Base-by-base conservation (phyloP, 2,329 filamentous ascomycete genomes). In the Sarocladium brachiariae region DNA sequence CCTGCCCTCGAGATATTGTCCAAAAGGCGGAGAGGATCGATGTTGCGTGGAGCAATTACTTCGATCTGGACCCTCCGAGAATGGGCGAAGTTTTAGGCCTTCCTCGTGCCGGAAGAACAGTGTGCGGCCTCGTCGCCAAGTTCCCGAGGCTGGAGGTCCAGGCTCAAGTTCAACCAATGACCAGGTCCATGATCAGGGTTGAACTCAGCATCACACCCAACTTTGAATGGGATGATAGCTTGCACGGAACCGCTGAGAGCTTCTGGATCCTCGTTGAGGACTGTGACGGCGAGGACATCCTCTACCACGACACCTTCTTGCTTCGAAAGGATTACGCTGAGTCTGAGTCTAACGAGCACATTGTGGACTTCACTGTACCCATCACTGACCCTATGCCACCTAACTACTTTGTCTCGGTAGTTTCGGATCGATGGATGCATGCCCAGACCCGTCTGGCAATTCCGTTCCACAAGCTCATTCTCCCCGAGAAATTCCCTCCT, bases 211-310 rank as follows among this genome's bases (percentile, higher is more conserved):
- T 99, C 55, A 90, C 88, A 2, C 93, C 93, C 1, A 95, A 91
- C 61, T 99, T 99, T 59, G 85, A 90, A 54, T 99, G 93, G 93
- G 92, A 99, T 57, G 89, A 93, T 55, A 76, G 83, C 23, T 66
- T 99, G 3, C 93, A 99, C 64, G 93, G 93, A 2, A 77, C 78
- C 27, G 87, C 91, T 0, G 91, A 99, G 69, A 89, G 82, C 57
- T 99, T 96, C 70, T 99, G 93, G 93, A 91, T 99, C 55, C 70
- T 99, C 51, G 91, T 96, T 3, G 95, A 99, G 67, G 95, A 99
- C 61, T 96, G 91, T 59, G 93, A 99, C 63, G 93, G 93, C 23
- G 93, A 99, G 65, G 89, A 96, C 52, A 90, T 99, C 39, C 73
- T 99, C 41, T 96, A 89, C 74, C 88, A 96, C 58, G 93, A 99